phyloP scores from a whole-genome alignment of 2,329 filamentous ascomycete species.

The Hypoxylon sp. region DNA sequence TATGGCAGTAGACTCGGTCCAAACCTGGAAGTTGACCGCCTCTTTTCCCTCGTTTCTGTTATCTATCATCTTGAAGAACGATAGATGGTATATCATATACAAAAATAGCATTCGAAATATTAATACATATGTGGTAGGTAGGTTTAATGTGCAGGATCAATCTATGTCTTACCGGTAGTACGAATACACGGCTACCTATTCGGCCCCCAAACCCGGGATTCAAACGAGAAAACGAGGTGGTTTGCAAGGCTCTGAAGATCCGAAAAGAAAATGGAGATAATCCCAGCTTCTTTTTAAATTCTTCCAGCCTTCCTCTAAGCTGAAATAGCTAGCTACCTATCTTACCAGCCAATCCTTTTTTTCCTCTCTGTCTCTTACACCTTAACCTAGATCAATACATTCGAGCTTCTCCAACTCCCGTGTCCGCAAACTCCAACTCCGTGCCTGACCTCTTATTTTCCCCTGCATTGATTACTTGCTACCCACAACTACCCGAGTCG shows the following conservation, averaged over 20 bases:
- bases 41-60: conserved; percentile 19
- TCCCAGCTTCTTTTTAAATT: conserved; percentile 25
- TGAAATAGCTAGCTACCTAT: conserved; percentile 26
- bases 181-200: too few species aligned
- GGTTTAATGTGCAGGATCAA: too few species aligned
- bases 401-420: conserved; percentile 16
- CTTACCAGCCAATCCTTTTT: conserved; percentile 32
- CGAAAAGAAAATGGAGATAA: conserved; percentile 20
- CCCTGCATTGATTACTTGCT: conserved; percentile 39
- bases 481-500: conserved; percentile 41
- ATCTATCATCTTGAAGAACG: too few species aligned
- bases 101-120: too few species aligned
- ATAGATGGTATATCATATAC: too few species aligned
- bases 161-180: too few species aligned
- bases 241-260: conserved; percentile 19
- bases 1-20: conserved; percentile 10
- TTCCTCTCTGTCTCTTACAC: conserved; percentile 8
- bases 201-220: too few species aligned
- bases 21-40: conserved; percentile 32
- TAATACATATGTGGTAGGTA: too few species aligned
- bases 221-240: conserved; percentile 36
- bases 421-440: conserved; percentile 17
- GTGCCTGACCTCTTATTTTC: conserved; percentile 20
- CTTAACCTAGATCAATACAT: conserved; percentile 25
- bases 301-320: conserved; percentile 28